Evolutionary conservation across 225 moss, liverwort and hornwort species (phyloP), one percentile per base, ranked within the genome.

Genomic region (Takakia lepidozioides): DNA sequence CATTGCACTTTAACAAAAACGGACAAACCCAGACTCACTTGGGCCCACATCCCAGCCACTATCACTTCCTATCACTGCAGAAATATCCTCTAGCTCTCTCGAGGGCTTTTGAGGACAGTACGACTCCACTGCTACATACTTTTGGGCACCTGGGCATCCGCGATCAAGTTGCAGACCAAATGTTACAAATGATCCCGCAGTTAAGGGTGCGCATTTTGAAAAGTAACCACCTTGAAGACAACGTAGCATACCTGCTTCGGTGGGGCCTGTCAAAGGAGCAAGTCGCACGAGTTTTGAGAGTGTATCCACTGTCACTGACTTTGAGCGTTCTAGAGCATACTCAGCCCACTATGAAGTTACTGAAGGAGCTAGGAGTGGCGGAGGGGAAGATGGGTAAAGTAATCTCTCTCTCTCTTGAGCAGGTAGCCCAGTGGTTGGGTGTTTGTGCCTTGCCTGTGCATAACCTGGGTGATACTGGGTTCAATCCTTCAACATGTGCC

Each of bases 361-460:
- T 74, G 0, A 23, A 60, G n/a, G 46, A 49, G n/a, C 16, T 69
- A 8, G 74, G 74, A 2, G 69, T 74, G 1, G 53, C 60, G 0
- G 32, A 65, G 38, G 69, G 57, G 61, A 74, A 74, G 69, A 52
- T 74, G 13, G 74, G 69, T 20, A 74, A 69, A 50, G 74, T 74
- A 1, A 20, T 74, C 8, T 69, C 74, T 19, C 57, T 74, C 40
- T n/a, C n/a, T n/a, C n/a, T n/a, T n/a, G n/a, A n/a, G n/a, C n/a
- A n/a, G n/a, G n/a, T n/a, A n/a, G n/a, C n/a, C n/a, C n/a, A n/a
- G n/a, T n/a, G n/a, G n/a, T n/a, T n/a, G n/a, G n/a, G n/a, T n/a
- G n/a, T n/a, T n/a, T n/a, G n/a, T n/a, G n/a, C n/a, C n/a, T n/a
- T n/a, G n/a, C n/a, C n/a, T n/a, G n/a, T n/a, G n/a, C n/a, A n/a